Percentiles rank a stretch among this genome's conserved stretches.
Evolutionary conservation across 129 eudicot genomes (phyloP).

Genomic region (Artemisia annua): DNA sequence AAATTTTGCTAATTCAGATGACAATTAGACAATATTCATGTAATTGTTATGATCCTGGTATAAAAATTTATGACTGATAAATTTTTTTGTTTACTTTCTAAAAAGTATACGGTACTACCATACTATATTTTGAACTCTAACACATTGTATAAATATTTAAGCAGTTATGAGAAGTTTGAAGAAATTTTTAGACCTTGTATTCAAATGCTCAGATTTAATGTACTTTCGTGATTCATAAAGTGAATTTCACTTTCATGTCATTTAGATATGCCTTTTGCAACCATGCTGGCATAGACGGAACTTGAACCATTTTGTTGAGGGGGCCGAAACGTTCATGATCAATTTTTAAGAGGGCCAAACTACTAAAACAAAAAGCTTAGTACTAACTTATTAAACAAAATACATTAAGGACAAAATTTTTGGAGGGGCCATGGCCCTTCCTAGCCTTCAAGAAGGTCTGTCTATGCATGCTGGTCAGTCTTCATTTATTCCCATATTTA

Average conservation of each 20-base stretch:
- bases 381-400: too few species aligned
- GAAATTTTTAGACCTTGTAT: too few species aligned
- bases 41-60: constrained; percentile 1
- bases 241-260: neutral
- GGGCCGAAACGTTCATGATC: too few species aligned
- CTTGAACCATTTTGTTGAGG: too few species aligned
- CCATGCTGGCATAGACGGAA: too few species aligned
- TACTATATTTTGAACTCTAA: constrained; percentile 1
- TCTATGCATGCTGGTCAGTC: neutral
- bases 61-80: neutral
- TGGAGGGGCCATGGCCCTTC: too few species aligned
- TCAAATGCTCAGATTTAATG: neutral
- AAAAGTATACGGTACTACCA: neutral
- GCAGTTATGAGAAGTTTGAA: neutral
- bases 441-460: too few species aligned
- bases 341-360: too few species aligned
- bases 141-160: neutral
- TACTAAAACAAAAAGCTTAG: too few species aligned
- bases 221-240: neutral
- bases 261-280: neutral
- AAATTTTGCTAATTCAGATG: neutral
- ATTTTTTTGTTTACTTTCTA: neutral
- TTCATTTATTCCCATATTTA: neutral
- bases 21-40: neutral
- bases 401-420: too few species aligned